Evolutionary conservation across 2,329 filamentous ascomycete species (phyloP), one percentile per base, ranked within the genome.

Genomic region (Zopfia rhizophila): DNA sequence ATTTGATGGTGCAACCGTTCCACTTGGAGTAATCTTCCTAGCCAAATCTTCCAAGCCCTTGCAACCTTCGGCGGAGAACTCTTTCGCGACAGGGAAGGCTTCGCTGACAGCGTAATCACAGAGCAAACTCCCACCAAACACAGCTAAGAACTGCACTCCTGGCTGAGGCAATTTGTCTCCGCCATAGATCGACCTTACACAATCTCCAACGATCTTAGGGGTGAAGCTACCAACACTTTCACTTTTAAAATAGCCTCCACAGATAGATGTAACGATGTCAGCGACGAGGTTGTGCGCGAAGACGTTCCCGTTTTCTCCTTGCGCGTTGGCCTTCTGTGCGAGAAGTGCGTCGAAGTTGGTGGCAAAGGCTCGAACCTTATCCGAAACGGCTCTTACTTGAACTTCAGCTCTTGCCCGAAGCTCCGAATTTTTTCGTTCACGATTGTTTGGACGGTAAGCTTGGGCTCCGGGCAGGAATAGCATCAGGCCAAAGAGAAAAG

Each of bases 91-190:
- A 12, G 57, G 57, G 35, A 46, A 60, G 4, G 55, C 55, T 30
- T 60, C 55, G 28, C 47, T 55, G 7, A 58, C 41, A 5, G 47
- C 41, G 31, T 58, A 58, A 22, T 58, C 48, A 30, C 57, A 60
- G 4, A 60, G 47, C 27, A 60, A 36, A 28, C 57, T 60, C 4
- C 53, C 55, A 13, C 57, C 57, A 39, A 60, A 58, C 1, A 60
- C 52, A n/a, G 51, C 53, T 3, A 53, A 42, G 32, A 60, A 58
- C 19, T 58, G 50, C 8, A 38, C 25, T 5, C 41, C 50, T 2
- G 57, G 48, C 21, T 55, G 36, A 11, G 44, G 37, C n/a, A 55
- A 25, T 16, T 17, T 43, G 10, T 55, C 48, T 13, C 48, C 55
- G 5, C 51, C 51, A 35, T 60, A 60, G 19, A 60, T 42, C 7